phyloP scores from a whole-genome alignment of 805 yeast genomes.

The Alloascoidea hylecoeti region DNA sequence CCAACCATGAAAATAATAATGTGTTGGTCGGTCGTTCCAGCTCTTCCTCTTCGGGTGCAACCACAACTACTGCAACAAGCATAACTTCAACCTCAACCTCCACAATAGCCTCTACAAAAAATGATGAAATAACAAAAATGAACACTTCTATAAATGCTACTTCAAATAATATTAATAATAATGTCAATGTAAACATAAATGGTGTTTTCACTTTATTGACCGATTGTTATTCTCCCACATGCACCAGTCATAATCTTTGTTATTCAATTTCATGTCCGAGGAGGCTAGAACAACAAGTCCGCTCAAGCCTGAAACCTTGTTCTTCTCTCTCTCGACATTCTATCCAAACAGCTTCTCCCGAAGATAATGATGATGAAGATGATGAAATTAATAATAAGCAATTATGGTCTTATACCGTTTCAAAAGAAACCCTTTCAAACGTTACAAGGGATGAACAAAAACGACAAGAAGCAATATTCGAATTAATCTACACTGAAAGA shows the following conservation, averaged over 20 bases:
- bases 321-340: constrained; percentile 46
- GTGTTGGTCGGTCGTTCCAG: no score
- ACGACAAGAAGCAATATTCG: constrained; percentile 92
- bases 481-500: constrained; percentile 84
- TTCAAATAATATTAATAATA: no score
- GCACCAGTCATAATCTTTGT: constrained; percentile 59
- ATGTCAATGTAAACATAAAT: constrained; percentile 24
- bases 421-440: constrained; percentile 60
- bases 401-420: constrained; percentile 92
- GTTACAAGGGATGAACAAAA: constrained; percentile 77
- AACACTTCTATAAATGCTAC: no score
- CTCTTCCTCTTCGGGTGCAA: no score
- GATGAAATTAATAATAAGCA: constrained; percentile 63
- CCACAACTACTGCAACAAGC: no score
- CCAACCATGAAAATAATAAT: no score
- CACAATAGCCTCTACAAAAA: not conserved
- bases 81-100: constrained; percentile 1
- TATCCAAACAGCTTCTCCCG: constrained; percentile 45
- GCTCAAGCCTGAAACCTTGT: constrained; percentile 56
- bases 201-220: constrained; percentile 72
- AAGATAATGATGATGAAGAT: constrained; percentile 58
- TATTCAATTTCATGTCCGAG: constrained; percentile 80
- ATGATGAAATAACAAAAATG: no score
- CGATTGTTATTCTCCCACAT: constrained; percentile 77
- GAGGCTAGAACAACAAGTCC: constrained; percentile 68